Base-by-base conservation (phyloP, 2,329 filamentous ascomycete species). In the Verticillium alfalfae region DNA sequence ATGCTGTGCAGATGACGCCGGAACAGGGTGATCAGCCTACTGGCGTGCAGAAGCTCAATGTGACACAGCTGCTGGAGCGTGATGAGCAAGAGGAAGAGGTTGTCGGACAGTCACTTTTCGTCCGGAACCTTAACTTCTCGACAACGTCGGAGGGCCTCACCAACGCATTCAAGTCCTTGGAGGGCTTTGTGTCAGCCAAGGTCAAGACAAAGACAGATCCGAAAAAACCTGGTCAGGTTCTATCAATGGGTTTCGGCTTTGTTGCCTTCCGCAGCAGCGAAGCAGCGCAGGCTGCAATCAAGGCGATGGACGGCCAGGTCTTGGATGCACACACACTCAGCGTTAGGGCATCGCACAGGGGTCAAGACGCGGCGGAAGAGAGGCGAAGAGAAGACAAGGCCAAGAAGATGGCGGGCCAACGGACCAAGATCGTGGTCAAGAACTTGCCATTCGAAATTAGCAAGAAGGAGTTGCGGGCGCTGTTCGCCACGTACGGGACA, bases 161-260 rank as follows among this genome's bases (percentile, higher is more conserved):
- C 8, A 89, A 93, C 69, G 84, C 87, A 31, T 98, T 98, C 78
- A 83, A 85, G 65, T 83, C 91, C 60, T 80, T 98, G 60, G 90
- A 93, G 68, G 95, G 95, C 60, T 98, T 98, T 76, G 81, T 95
- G 66, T 92, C 91, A 62, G 94, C 93, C 34, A 86, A 87, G 66
- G 93, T 99, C 67, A 97, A 97, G 79, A 97, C 92, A 31, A 97
- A 96, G 78, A 85, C 88, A 45, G 93, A 99, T 72, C 86, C 93
- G n/a, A 97, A 97, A 80, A 91, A 90, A 71, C 88, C 91, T 18
- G 92, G 91, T 9, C 89, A 96, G 75, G 84, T 90, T 4, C 85
- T 99, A 60, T 97, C 93, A 73, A 97, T 98, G 93, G 95, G 95
- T 41, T 99, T 96, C 73, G 95, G 93, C 55, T 99, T 99, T 74